Conservation (phyloP, 306 rosid genomes). For the Rosa persica region DNA sequence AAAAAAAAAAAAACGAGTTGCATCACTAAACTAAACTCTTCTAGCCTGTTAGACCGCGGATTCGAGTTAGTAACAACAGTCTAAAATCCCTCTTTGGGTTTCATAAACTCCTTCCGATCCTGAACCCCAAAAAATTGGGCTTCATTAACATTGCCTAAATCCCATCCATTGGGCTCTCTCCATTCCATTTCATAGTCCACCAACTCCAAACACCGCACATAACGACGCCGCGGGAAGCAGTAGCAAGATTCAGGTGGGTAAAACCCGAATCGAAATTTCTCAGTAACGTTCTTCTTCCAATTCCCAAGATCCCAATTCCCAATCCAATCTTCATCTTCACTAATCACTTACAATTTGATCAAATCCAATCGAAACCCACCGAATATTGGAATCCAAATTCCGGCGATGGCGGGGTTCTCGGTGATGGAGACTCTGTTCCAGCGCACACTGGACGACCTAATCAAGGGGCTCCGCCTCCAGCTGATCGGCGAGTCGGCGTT, state of each 20-base stretch:
- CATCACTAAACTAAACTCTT: too few species aligned
- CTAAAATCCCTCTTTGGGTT: too few species aligned
- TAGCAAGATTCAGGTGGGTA: background rate
- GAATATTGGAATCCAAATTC: background rate
- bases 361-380: too few species aligned
- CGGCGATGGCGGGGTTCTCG: conserved; percentile 67
- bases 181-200: background rate
- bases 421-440: conserved; percentile 91
- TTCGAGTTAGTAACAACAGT: too few species aligned
- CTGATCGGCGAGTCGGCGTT: conserved; percentile 59
- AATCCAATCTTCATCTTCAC: background rate
- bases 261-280: background rate
- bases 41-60: too few species aligned
- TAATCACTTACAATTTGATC: too few species aligned
- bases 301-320: background rate
- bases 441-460: conserved; percentile 75
- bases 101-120: too few species aligned
- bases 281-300: background rate
- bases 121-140: too few species aligned
- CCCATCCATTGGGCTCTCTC: background rate
- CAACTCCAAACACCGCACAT: too few species aligned
- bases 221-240: background rate
- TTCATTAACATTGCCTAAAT: too few species aligned
- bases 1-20: too few species aligned
- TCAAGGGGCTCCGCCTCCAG: conserved; percentile 72